Evolutionary conservation across 805 yeast species (phyloP).

Genomic region (Babjeviella inositovora): DNA sequence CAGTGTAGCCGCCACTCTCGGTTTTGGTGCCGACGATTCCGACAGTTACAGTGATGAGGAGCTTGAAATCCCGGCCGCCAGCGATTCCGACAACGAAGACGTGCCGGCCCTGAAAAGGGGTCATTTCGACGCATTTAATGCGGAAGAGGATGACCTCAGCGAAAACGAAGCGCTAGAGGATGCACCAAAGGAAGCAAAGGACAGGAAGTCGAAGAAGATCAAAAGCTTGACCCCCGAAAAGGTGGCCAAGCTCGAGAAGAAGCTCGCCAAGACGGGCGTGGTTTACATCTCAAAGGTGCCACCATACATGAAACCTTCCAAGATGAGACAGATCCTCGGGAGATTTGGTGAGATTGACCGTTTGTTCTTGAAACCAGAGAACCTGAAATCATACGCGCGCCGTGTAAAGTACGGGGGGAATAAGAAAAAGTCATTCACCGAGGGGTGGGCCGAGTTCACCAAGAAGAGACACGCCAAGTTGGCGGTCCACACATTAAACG

Average conservation of each 20-base stretch:
- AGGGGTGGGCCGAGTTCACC: conserved; percentile 93
- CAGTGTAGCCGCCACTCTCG: no score
- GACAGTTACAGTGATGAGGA: no score
- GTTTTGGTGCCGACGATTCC: no score
- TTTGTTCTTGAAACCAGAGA: conserved; percentile 78
- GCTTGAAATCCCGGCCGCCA: no score
- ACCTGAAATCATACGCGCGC: conserved; percentile 38
- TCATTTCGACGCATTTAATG: no score
- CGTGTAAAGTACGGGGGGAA: conserved; percentile 85
- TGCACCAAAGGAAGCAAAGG: conserved; percentile 2
- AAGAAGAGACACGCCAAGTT: conserved; percentile 78
- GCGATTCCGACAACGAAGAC: no score
- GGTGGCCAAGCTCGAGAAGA: conserved; percentile 34
- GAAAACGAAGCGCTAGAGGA: background rate
- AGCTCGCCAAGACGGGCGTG: conserved; percentile 67
- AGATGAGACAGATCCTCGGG: conserved; percentile 63
- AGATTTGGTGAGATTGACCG: conserved; percentile 85
- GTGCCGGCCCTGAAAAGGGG: no score
- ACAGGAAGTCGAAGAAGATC: conserved; percentile 18
- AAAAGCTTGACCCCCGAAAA: conserved; percentile 41
- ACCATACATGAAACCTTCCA: conserved; percentile 94
- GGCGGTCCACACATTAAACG: conserved; percentile 76
- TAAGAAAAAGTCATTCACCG: conserved; percentile 73
- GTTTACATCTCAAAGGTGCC: conserved; percentile 86
- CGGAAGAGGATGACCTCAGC: no score